Evolutionary conservation across 2,329 filamentous ascomycete genomes (phyloP), one percentile per base, ranked within the genome.

Genomic region (Elsinoe necatrix): DNA sequence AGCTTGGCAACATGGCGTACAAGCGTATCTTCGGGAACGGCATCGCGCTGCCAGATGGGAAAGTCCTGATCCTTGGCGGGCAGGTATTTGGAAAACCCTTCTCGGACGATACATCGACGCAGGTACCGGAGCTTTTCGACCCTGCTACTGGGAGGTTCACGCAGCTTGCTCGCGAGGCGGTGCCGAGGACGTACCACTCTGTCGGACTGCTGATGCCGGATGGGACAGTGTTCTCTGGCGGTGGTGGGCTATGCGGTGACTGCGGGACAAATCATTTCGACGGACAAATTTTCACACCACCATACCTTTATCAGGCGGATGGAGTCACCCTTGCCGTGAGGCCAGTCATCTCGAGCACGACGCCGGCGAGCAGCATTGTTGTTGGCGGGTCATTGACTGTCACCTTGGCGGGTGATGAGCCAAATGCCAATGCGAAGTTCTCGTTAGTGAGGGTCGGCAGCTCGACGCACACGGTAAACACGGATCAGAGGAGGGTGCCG

Each of bases 281-380:
- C 34, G 79, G 83, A 42, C 81, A 84, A 65, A 78, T 77, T 56
- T 84, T 81, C 65, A 80, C 78, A 25, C 81, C 81, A 39, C 79
- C 80, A 2, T 84, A 84, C 63, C 74, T 84, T 16, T 70, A 73
- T 47, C 79, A 78, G 12, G 73, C 71, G 39, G 78, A 78, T 72
- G 1, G 48, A 73, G 80, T 47, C 80, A 81, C 3, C 74, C 70
- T 2, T 68, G 74, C 47, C 70, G 82, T 52, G 58, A 61, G 3
- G 37, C 54, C 66, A 82, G 14, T 75, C 74, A 7, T 69, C 65
- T 75, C 70, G 54, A 66, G 67, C 4, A 67, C 83, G 23, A 37
- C 9, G 5, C 67, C 66, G 45, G 69, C 75, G 7, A 68, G 77
- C 61, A 66, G 73, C 2, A 72, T 68, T 5, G 71, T 63, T 1